Evolutionary conservation across 1,284 basidiomycete genomes (phyloP), one percentile per base, ranked within the genome.

Genomic region (Flammula alnicola): DNA sequence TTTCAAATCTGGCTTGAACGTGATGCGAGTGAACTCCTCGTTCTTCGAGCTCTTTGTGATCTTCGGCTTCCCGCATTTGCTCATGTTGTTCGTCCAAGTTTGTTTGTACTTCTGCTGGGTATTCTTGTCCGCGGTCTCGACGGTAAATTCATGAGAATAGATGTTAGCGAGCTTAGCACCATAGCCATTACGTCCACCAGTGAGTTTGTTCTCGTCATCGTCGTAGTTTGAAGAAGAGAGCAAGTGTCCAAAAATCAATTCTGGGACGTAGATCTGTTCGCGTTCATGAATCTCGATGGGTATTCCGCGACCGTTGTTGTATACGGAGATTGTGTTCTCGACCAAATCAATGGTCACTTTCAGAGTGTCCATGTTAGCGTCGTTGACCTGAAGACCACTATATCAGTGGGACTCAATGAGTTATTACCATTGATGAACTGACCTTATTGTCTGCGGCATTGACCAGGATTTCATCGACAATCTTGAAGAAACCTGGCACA

Each of bases 391-490:
- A 17, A 7, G 4, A n/a, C 4, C 30, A 25, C 26, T 22, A 38
- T 16, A 14, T 12, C 33, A n/a, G n/a, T n/a, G n/a, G n/a, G n/a
- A n/a, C n/a, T n/a, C n/a, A n/a, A n/a, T n/a, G n/a, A n/a, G n/a
- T n/a, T n/a, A n/a, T n/a, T n/a, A n/a, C n/a, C n/a, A n/a, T n/a
- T n/a, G n/a, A n/a, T n/a, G 16, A 20, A 62, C 65, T 44, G 56
- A 91, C 96, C 86, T 99, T 99, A 76, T 99, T 98, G 70, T 99
- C 97, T 5, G 97, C 97, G 14, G 97, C 97, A 67, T 99, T 99
- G 62, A 99, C 97, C 5, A 99, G 79, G 63, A 99, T 99, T 74
- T 99, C 97, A 65, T 99, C 97, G 37, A 99, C 90, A 66, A 99
- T 99, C 79, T 99, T 99, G 83, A 97, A 97, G 71, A 99, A 97